These are phyloP conservation scores for Actinomortierella wolfii DNA, from an alignment of 371 early-diverging fungal species.

Conservation along the genomic window DNA sequence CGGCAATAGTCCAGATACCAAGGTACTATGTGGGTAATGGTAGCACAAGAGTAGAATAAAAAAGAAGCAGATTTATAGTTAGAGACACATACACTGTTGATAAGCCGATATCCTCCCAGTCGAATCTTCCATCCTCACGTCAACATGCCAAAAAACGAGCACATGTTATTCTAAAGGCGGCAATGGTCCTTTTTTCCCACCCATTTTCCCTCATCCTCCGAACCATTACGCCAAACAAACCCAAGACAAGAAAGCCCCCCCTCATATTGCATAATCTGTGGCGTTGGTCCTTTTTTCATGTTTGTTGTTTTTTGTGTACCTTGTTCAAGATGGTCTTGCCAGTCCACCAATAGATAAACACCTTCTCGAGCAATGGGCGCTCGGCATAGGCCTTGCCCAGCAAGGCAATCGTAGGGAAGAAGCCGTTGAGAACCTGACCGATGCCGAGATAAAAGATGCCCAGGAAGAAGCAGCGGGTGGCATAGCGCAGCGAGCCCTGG, in stretches of 20 bases:
- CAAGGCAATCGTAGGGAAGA: slow-evolving; percentile 55
- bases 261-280: no score
- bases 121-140: background rate
- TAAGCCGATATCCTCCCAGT: no score
- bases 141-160: background rate
- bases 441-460: slow-evolving; percentile 58
- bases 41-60: background rate
- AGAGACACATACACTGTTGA: no score
- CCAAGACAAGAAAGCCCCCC: no score
- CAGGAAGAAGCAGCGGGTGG: slow-evolving; percentile 51
- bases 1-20: slow-evolving; percentile 72
- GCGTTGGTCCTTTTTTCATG: background rate
- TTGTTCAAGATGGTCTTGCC: slow-evolving; percentile 67
- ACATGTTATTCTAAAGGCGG: no score
- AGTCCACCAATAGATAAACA: slow-evolving; percentile 53
- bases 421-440: slow-evolving; percentile 54
- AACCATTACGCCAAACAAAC: no score
- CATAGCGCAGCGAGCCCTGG: slow-evolving; percentile 48
- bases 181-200: background rate
- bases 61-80: background rate
- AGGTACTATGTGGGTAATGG: slow-evolving; percentile 53
- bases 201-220: no score
- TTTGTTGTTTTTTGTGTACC: slow-evolving; percentile 25
- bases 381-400: slow-evolving; percentile 56
- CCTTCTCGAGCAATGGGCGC: slow-evolving; percentile 47